A percentile compares a stretch with the other conserved stretches of the same genome.
Evolutionary conservation across 495 filamentous ascomycete species (phyloP).

Genomic region (Extremus antarcticus): DNA sequence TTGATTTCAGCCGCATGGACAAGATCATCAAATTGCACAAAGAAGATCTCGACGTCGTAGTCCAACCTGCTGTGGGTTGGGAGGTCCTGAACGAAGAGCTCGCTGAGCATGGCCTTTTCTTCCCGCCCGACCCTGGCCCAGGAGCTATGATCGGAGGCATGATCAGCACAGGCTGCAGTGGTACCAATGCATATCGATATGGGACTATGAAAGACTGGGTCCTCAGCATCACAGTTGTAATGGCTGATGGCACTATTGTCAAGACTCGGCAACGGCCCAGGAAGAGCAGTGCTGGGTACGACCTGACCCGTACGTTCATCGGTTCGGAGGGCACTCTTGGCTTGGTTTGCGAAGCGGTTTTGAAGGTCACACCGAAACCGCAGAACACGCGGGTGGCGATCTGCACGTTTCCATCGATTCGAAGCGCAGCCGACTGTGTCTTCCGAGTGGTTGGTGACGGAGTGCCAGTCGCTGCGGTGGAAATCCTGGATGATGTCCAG

Average conservation of each 20-base stretch:
- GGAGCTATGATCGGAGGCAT: conserved; percentile 90
- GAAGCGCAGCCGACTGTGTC: conserved; percentile 70
- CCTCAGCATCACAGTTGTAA: conserved; percentile 75
- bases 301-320: conserved; percentile 73
- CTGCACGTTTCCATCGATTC: conserved; percentile 64
- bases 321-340: conserved; percentile 91
- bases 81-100: conserved; percentile 65
- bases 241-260: conserved; percentile 85
- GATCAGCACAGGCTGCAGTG: conserved; percentile 87
- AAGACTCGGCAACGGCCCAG: conserved; percentile 69
- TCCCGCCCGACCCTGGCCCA: conserved; percentile 73
- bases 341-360: conserved; percentile 72
- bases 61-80: conserved; percentile 75
- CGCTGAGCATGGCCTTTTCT: conserved; percentile 58
- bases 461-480: conserved; percentile 76
- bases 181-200: conserved; percentile 88
- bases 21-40: conserved; percentile 59
- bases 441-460: conserved; percentile 68
- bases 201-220: conserved; percentile 98
- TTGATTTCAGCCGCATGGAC: conserved; percentile 70
- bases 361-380: conserved; percentile 75
- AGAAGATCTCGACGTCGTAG: conserved; percentile 69
- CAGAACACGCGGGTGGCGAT: conserved; percentile 73
- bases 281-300: conserved; percentile 81
- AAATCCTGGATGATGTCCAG: conserved; percentile 87